These are phyloP conservation scores for Boletellus deceptivus DNA, from an alignment of 1,284 basidiomycete genomes.

Conservation along the genomic window DNA sequence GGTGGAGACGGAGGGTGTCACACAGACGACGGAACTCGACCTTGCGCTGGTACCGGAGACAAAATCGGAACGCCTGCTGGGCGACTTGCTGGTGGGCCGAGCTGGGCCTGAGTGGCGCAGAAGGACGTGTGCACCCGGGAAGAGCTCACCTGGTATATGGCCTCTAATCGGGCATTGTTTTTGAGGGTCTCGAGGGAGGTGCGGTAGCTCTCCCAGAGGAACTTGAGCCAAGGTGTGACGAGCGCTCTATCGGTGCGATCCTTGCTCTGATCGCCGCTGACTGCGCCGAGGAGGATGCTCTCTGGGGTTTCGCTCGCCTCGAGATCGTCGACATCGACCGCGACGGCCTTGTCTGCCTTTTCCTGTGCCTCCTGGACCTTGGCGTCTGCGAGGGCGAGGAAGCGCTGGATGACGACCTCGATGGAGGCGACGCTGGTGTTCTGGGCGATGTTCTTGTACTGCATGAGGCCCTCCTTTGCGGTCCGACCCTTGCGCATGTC, in stretches of 20 bases:
- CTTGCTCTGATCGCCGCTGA: constrained; percentile 89
- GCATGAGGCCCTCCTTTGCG: constrained; percentile 94
- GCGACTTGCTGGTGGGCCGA: constrained; percentile 74
- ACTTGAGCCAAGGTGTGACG: constrained; percentile 97
- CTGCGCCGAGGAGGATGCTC: constrained; percentile 84
- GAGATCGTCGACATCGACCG: constrained; percentile 84
- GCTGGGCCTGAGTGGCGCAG: neutral
- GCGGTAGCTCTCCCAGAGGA: constrained; percentile 98
- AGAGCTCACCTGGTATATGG: constrained; percentile 84
- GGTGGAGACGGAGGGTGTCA: constrained; percentile 94
- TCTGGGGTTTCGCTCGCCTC: constrained; percentile 93
- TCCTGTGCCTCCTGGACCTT: constrained; percentile 88
- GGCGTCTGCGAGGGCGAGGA: constrained; percentile 84
- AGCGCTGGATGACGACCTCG: constrained; percentile 88
- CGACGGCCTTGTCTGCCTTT: constrained; percentile 71
- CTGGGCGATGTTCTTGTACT: constrained; percentile 96
- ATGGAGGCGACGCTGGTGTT: constrained; percentile 91
- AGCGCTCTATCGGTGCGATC: constrained; percentile 95
- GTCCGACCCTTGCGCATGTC: constrained; percentile 92
- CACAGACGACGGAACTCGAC: constrained; percentile 97
- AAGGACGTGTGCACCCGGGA: too few relatives aligned
- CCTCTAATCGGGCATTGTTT: constrained; percentile 93
- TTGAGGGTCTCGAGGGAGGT: constrained; percentile 96
- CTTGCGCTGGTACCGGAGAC: constrained; percentile 90
- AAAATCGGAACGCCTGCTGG: constrained; percentile 97